Evolutionary conservation across 2,329 filamentous ascomycete species (phyloP), one percentile per base, ranked within the genome.

Genomic region (Fusarium camptoceras): DNA sequence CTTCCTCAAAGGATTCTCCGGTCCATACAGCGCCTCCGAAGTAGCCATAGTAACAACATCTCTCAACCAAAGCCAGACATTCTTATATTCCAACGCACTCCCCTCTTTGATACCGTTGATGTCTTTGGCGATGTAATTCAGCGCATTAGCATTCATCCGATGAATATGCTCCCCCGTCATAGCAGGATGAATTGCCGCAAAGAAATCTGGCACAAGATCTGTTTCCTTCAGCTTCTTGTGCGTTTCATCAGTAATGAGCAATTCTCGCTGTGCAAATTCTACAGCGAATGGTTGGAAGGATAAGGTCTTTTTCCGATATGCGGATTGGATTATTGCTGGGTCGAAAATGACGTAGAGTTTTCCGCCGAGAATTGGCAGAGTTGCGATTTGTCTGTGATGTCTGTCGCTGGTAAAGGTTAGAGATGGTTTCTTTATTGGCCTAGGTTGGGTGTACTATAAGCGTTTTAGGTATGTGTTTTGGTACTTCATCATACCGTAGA

Each of bases 271-370:
- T 8, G 78, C 76, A 5, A 81, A 76, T 20, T 81, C 77, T 6
- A 79, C 59, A 11, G 81, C 76, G 43, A 86, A 78, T 1, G 81
- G 80, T 27, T 82, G 79, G 70, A 86, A 86, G 5, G 77, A 79
- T 20, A 87, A 73, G 11, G 80, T 79, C 50, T 80, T 81, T 42
- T 78, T 78, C 28, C 82, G 80, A 61, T 83, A 81, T 6, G 81
- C 80, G 3, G 79, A 78, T 43, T 79, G 76, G 20, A 82, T 76
- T 10, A 86, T 74, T 1, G 66, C 58, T 5, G 84, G 81, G 11
- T 79, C 79, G 44, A 78, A 81, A 27, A 85, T 79, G 31, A 85
- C 74, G 64, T 87, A 87, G 16, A 83, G 77, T 42, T 82, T 82
- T 25, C 77, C 73, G 43, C 76, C 78, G 24, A 84, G 73, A 69